Evolutionary conservation across 2,329 filamentous ascomycete genomes (phyloP), one percentile per base, ranked within the genome.

Genomic region (Arthroderma sp.): DNA sequence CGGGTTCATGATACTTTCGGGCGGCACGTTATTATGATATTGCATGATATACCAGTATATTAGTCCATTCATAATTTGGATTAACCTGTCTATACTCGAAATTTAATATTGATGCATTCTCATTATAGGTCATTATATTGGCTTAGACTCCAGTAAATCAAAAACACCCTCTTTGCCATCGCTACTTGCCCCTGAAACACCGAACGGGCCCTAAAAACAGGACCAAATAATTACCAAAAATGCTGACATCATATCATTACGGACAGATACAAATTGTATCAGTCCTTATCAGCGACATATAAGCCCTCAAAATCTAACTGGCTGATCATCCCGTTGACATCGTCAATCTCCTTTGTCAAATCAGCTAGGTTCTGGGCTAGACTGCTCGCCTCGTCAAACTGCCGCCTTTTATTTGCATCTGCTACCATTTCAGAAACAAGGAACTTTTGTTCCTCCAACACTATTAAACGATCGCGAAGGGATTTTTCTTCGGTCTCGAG

Each of bases 391-490:
- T 95, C 88, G 56, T 94, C 88, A 53, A 94, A 93, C 47, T 85
- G 79, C 29, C 85, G 71, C 7, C 83, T 77, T 36, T 80, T 81
- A 40, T 81, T 82, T 0, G 87, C 86, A 48, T 81, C 77, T 5
- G 76, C 77, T 38, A 94, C 77, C 86, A 94, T 94, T 54, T 85
- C 80, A 33, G 80, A 78, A 0, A 95, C 86, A 65, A 94, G 78
- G 63, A 93, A 94, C 51, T 80, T 82, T 61, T 95, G 88, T 64
- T 95, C 88, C 61, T 94, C 86, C 1, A 95, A 71, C 5, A 95
- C 81, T 29, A 91, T 83, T 8, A 94, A 68, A 3, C 79, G 72
- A 56, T 94, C 87, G 10, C 83, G 76, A 1, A 93, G 67, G 15
- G 85, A 77, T 59, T 86, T 89, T 61, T 94, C 87, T 58, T 94